phyloP scores from a whole-genome alignment of 768 basidiomycete species.

The Amyloporia xantha region DNA sequence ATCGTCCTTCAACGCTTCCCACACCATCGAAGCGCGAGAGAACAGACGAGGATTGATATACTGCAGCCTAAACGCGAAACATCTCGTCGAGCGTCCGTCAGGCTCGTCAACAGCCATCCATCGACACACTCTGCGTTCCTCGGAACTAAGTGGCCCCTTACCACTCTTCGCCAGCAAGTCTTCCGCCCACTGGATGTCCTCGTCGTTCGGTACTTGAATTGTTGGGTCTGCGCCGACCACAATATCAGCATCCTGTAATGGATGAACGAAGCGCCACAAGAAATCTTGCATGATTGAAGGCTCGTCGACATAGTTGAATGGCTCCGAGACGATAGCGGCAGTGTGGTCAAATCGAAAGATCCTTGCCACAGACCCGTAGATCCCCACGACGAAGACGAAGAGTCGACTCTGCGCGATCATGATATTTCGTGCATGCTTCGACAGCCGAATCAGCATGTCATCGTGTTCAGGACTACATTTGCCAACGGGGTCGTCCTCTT shows the following conservation, averaged over 20 bases:
- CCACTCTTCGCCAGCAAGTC: neutral
- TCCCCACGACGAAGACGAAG: constrained; percentile 9
- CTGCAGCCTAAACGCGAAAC: constrained; percentile 1
- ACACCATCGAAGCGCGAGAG: constrained; percentile 9
- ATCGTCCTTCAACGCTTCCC: constrained; percentile 6
- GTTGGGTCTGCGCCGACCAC: constrained; percentile 6
- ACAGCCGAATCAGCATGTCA: constrained; percentile 3
- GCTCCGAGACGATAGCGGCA: constrained; percentile 1
- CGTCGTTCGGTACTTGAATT: neutral
- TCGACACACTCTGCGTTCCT: constrained; percentile 1
- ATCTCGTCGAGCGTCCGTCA: neutral
- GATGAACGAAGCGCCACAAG: constrained; percentile 12
- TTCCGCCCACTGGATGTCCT: neutral
- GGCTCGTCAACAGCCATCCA: neutral
- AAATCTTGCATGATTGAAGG: neutral
- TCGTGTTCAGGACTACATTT: neutral
- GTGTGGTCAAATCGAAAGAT: constrained; percentile 14
- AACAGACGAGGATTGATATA: constrained; percentile 9
- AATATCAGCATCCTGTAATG: neutral
- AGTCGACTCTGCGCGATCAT: constrained; percentile 8
- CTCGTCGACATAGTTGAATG: neutral
- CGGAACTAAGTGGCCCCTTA: neutral
- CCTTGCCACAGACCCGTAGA: constrained; percentile 8
- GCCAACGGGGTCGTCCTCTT: neutral
- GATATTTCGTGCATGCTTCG: constrained; percentile 9